Conservation (phyloP, 1,139 yeast genomes). For the Yamadazyma trypodendri region DNA sequence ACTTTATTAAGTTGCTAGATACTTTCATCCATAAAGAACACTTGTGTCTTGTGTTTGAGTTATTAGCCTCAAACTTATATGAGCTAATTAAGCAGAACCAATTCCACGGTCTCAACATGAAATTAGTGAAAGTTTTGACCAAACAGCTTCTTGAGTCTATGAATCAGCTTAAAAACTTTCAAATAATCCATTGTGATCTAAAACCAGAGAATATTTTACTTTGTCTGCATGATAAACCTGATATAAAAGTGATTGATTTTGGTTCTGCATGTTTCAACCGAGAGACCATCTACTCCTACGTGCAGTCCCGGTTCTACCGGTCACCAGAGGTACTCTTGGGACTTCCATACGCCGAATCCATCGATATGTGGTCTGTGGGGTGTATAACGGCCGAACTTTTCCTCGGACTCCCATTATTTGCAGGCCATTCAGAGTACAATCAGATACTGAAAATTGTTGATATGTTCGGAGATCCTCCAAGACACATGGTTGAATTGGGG, state of each 20-base stretch:
- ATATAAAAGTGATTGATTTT: slow-evolving; percentile 90
- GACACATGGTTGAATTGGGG: slow-evolving; percentile 97
- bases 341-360: slow-evolving; percentile 83
- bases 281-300: slow-evolving; percentile 87
- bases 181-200: slow-evolving; percentile 91
- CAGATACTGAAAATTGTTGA: slow-evolving; percentile 81
- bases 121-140: slow-evolving; percentile 73
- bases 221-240: slow-evolving; percentile 80
- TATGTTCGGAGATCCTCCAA: slow-evolving; percentile 84
- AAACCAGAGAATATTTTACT: slow-evolving; percentile 93
- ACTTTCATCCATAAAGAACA: slow-evolving; percentile 92
- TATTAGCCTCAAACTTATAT: slow-evolving; percentile 82
- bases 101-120: slow-evolving; percentile 85
- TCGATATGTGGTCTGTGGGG: slow-evolving; percentile 98
- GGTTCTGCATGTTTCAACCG: slow-evolving; percentile 95
- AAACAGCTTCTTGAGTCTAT: slow-evolving; percentile 80
- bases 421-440: slow-evolving; percentile 93
- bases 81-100: slow-evolving; percentile 92
- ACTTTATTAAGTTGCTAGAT: slow-evolving; percentile 76
- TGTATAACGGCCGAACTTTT: slow-evolving; percentile 94
- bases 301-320: slow-evolving; percentile 92
- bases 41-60: slow-evolving; percentile 87
- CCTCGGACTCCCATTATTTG: slow-evolving; percentile 90
- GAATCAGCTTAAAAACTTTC: slow-evolving; percentile 75
- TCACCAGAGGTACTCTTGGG: slow-evolving; percentile 96